Base-by-base conservation (phyloP, 2,329 filamentous ascomycete genomes). In the Exophiala alcalophila region DNA sequence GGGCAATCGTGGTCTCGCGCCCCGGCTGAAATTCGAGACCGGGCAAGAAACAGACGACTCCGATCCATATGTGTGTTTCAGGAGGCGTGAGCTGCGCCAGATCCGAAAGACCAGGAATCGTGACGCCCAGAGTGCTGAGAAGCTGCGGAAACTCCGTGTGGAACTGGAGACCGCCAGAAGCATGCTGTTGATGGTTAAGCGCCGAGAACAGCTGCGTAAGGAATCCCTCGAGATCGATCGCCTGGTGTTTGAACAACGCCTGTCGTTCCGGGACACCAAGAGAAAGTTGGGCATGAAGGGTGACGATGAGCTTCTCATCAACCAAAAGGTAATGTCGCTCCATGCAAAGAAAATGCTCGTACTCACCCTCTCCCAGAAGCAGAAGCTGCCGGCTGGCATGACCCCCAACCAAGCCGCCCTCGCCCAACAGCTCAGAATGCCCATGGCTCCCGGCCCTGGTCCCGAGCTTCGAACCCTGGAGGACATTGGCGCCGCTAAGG, bases 1-100 rank as follows among this genome's bases (percentile, higher is more conserved):
- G 45, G 79, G 78, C 53, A 92, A 91, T 62, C 81, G 77, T 56
- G 70, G 83, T 4, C 70, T 97, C 49, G 84, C 90, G 60, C 80
- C 88, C 5, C 75, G 72, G 15, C 79, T 97, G 40, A 59, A 73
- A 70, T 92, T 95, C 54, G 92, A 98, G 70, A 94, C 83, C 32
- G 88, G 92, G 52, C 85, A 88, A 61, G 91, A 97, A 54, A 94
- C 84, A 49, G 92, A 98, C 65, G 92, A 98, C 62, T 81, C 86
- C 58, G 92, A 98, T 67, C 92, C 92, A 34, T 98, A 95, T 68
- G 90, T 98, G 59, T 98, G 92, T 68, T 98, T 98, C 78, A 81
- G 92, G 62, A 82, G 92, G 57, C 86, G 92, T 52, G 92, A 98
- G 67, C 86, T 94, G 32, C 84, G 92, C 44, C 88, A 94, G 64